Conservation (phyloP, 2,329 filamentous ascomycete species). For the Neopestalotiopsis sp. region DNA sequence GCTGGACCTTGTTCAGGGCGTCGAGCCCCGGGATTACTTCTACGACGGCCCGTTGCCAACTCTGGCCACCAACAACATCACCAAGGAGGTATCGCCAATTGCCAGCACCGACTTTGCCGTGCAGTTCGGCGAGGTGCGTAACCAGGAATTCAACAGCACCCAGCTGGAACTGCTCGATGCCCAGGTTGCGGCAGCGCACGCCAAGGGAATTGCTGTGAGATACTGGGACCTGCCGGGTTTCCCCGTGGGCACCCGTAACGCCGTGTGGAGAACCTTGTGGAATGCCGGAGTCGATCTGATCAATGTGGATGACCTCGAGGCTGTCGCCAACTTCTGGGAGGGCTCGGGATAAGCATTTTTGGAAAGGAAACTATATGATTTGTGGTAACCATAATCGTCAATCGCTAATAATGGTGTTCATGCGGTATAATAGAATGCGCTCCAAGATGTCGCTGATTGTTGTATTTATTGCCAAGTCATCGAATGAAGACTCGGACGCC, state of each 20-base stretch:
- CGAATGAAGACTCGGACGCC: too few species aligned
- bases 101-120: constrained; percentile 42
- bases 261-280: constrained; percentile 62
- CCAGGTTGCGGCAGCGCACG: constrained; percentile 60
- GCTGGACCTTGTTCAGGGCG: constrained; percentile 56
- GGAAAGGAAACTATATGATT: neutral
- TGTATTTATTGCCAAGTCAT: too few species aligned
- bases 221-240: constrained; percentile 70
- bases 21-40: constrained; percentile 63
- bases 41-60: constrained; percentile 50
- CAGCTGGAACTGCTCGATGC: constrained; percentile 55
- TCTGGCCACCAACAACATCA: constrained; percentile 32
- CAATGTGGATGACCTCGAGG: constrained; percentile 69
- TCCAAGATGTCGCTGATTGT: too few species aligned
- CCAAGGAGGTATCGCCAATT: constrained; percentile 31
- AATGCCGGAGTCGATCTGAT: constrained; percentile 65
- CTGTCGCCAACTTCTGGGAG: constrained; percentile 39
- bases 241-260: constrained; percentile 63
- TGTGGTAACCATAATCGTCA: too few species aligned
- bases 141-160: constrained; percentile 44
- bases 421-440: too few species aligned
- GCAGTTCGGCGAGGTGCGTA: constrained; percentile 41
- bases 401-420: too few species aligned
- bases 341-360: neutral
- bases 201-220: constrained; percentile 61